Percentiles rank a stretch among this genome's conserved stretches.
phyloP scores from a whole-genome alignment of 164 flowering plant species.

The Protea cynaroides region DNA sequence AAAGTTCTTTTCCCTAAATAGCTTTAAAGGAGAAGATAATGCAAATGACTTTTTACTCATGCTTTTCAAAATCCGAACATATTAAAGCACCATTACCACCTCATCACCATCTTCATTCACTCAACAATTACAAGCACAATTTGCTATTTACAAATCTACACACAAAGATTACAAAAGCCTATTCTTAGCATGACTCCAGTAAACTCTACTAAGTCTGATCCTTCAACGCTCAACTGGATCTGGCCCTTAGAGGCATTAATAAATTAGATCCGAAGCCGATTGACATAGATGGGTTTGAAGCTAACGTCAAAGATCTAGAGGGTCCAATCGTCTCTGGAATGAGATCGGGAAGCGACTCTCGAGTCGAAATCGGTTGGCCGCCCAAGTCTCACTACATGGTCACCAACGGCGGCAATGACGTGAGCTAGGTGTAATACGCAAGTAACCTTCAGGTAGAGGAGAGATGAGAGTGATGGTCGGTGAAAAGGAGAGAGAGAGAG shows the following conservation, averaged over 20 bases:
- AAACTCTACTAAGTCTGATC: conserved; percentile 62
- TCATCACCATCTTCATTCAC: conserved; percentile 24
- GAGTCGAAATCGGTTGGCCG: conserved; percentile 76
- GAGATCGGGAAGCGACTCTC: conserved; percentile 79
- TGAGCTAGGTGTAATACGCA: conserved; percentile 92
- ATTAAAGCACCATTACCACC: too few relatives aligned
- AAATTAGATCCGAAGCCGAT: conserved; percentile 42
- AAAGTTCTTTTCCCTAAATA: too few relatives aligned
- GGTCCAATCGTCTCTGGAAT: conserved; percentile 69
- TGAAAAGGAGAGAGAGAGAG: too few relatives aligned
- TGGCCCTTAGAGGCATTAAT: conserved; percentile 33
- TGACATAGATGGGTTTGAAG: conserved; percentile 1
- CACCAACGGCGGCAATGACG: conserved; percentile 84
- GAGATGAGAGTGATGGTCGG: too few relatives aligned
- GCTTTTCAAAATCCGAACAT: too few relatives aligned
- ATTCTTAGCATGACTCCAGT: conserved; percentile 41
- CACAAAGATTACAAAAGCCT: conserved; percentile 55
- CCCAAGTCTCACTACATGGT: conserved; percentile 60
- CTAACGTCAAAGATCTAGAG: conserved; percentile 23
- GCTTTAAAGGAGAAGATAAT: too few relatives aligned
- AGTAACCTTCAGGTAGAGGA: too few relatives aligned
- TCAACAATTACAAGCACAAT: conserved; percentile 28
- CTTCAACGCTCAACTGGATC: conserved; percentile 42
- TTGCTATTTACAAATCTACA: conserved; percentile 11
- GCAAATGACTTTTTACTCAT: too few relatives aligned